Conservation (phyloP, 768 basidiomycete species). For the Naganishia vishniacii region DNA sequence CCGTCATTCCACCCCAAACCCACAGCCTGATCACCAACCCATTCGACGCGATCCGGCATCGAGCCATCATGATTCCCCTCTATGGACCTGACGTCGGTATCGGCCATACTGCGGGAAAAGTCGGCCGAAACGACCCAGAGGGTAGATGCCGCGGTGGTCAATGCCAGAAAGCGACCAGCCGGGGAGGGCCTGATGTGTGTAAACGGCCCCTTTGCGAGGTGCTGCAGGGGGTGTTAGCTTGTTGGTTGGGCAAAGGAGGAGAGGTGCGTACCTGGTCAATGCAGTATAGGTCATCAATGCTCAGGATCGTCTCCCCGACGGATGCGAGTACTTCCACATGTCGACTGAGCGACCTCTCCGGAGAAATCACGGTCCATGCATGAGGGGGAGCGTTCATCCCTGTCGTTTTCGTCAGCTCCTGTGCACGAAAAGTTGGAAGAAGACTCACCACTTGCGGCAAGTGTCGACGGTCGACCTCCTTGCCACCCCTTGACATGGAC, state of each 20-base stretch:
- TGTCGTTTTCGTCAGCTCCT: constrained; percentile 37
- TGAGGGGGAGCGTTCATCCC: constrained; percentile 72
- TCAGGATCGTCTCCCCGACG: constrained; percentile 69
- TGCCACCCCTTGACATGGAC: constrained; percentile 87
- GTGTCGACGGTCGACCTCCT: constrained; percentile 64
- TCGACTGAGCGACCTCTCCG: constrained; percentile 78
- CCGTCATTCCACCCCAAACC: constrained; percentile 70
- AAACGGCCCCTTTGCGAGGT: constrained; percentile 82
- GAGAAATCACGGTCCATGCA: constrained; percentile 83
- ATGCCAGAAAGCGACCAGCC: constrained; percentile 83
- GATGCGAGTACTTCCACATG: constrained; percentile 86
- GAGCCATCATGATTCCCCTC: constrained; percentile 29
- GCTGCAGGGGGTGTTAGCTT: constrained; percentile 48
- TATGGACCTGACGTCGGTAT: constrained; percentile 57
- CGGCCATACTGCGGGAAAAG: constrained; percentile 80
- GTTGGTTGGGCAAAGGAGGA: not conserved
- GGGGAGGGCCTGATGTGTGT: constrained; percentile 81
- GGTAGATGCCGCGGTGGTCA: constrained; percentile 62
- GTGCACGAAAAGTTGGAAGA: not conserved
- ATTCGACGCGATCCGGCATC: constrained; percentile 64
- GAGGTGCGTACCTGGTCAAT: constrained; percentile 59
- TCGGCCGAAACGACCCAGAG: constrained; percentile 94
- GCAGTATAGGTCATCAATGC: constrained; percentile 80
- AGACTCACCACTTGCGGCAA: constrained; percentile 68
- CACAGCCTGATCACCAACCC: constrained; percentile 96